phyloP scores from a whole-genome alignment of 2,329 filamentous ascomycete genomes.

The Paecilomyces dactylethromorphus region DNA sequence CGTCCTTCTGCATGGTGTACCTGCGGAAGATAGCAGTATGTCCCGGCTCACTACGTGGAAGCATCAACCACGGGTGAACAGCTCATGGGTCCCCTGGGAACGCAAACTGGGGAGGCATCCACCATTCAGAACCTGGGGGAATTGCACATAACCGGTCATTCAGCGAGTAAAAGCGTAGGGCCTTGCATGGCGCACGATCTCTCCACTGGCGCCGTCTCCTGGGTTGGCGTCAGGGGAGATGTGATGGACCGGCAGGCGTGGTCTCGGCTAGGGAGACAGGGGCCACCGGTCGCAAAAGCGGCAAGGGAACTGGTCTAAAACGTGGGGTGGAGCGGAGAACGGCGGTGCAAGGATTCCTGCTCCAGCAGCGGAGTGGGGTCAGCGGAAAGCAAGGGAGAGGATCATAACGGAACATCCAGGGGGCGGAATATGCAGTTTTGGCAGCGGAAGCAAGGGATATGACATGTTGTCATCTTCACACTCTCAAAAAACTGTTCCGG shows the following conservation, averaged over 20 bases:
- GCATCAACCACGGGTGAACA: neutral
- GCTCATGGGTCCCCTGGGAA: neutral
- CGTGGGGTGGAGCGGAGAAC: constrained; percentile 25
- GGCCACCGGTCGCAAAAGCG: constrained; percentile 18
- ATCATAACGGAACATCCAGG: neutral
- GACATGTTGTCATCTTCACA: neutral
- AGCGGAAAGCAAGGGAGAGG: constrained; percentile 4
- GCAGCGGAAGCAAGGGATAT: neutral
- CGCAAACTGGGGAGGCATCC: neutral
- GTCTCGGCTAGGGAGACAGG: neutral
- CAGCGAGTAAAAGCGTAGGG: neutral
- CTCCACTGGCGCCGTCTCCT: neutral
- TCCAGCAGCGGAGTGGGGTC: constrained; percentile 10
- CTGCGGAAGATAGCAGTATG: neutral
- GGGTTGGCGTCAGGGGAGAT: neutral
- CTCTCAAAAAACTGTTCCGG: neutral
- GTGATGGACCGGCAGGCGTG: neutral
- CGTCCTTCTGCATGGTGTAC: neutral
- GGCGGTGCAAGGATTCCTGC: constrained; percentile 10
- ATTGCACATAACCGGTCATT: neutral
- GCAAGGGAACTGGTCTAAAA: constrained; percentile 16
- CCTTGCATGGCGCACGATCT: neutral
- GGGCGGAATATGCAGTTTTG: neutral
- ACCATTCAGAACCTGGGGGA: neutral
- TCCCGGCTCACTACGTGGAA: neutral